Evolutionary conservation across 176 grass and related monocot species (phyloP), one percentile per base, ranked within the genome.

Genomic region (Cenchrus purpureus): DNA sequence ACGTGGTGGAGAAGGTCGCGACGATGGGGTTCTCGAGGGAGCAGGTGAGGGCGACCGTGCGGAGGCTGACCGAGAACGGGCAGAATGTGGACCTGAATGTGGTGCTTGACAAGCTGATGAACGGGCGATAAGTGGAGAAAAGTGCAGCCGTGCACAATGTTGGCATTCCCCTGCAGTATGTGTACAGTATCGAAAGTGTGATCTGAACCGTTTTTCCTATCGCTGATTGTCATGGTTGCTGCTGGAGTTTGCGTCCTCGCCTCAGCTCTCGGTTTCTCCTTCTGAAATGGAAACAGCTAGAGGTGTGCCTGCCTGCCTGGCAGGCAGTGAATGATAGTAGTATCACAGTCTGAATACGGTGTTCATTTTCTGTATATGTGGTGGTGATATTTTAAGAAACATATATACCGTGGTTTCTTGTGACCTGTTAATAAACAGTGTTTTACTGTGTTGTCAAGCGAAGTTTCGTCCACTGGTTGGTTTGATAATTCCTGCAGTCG

Each of bases 11-110:
- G 79, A 97, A 97, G 81, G 97, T 99, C 25, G 84, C 94, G 0
- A 97, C 85, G 7, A 99, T 99, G 97, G 97, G 97, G 7, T 99
- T 99, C 79, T 99, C 94, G 65, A 99, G 88, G 48, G 97, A 97
- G 66, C 97, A 99, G 42, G 97, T 94, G 15, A 92, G 97, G 77
- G 94, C 94, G 17, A 90, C 97, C 2, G 94, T 97, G 60, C 86
- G 94, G 88, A 97, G 89, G 90, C 13, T 97, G 82, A 99, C 94
- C 0, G 92, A 99, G 81, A 97, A 99, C 2, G 97, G 97, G n/a
- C 94, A 94, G 91, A 94, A 91, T 1, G 97, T 99, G 8, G 97
- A 99, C 84, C 92, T 99, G 63, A 99, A 99, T 34, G 84, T 92
- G 70, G 97, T 97, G 29, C 92, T 99, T 1, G 97, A 99, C 74